Evolutionary conservation across 2,329 filamentous ascomycete species (phyloP).

Genomic region (Arthroderma uncinatum): DNA sequence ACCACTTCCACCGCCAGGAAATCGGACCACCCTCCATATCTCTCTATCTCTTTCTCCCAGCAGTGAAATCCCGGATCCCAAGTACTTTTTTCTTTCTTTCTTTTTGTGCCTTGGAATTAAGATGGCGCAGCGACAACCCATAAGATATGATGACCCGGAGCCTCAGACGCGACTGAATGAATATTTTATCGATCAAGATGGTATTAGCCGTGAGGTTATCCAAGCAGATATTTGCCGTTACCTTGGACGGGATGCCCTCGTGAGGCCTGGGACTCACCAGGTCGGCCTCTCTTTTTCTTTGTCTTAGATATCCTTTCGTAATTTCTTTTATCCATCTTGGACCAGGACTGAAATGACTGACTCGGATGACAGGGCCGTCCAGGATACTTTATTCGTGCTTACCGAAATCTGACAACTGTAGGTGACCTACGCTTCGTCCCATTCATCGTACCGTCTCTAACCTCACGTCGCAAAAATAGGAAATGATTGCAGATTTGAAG

Average conservation of each 20-base stretch:
- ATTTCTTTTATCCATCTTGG: constrained; percentile 11
- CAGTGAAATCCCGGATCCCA: not conserved
- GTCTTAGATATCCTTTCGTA: constrained; percentile 15
- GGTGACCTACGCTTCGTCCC: constrained; percentile 25
- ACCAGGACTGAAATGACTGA: constrained; percentile 19
- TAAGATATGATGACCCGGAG: constrained; percentile 20
- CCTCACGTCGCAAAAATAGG: constrained; percentile 25
- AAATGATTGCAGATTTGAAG: constrained; percentile 46
- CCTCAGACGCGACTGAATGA: constrained; percentile 47
- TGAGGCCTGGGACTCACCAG: constrained; percentile 63
- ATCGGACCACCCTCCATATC: not conserved
- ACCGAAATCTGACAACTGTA: constrained; percentile 67
- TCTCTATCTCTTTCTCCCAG: not conserved
- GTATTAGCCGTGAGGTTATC: constrained; percentile 74
- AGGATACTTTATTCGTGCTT: constrained; percentile 68
- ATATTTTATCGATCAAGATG: constrained; percentile 69
- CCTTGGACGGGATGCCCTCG: constrained; percentile 69
- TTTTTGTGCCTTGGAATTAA: constrained; percentile 13
- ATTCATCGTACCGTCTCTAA: not conserved
- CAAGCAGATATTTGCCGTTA: constrained; percentile 77
- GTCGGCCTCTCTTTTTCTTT: constrained; percentile 37
- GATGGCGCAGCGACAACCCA: constrained; percentile 29
- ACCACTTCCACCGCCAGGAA: not conserved
- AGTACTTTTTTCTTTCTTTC: constrained; percentile 2
- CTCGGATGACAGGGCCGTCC: constrained; percentile 47